These are phyloP conservation scores for Rhinocladiella similis DNA, from an alignment of 2,329 filamentous ascomycete genomes.

Conservation along the genomic window DNA sequence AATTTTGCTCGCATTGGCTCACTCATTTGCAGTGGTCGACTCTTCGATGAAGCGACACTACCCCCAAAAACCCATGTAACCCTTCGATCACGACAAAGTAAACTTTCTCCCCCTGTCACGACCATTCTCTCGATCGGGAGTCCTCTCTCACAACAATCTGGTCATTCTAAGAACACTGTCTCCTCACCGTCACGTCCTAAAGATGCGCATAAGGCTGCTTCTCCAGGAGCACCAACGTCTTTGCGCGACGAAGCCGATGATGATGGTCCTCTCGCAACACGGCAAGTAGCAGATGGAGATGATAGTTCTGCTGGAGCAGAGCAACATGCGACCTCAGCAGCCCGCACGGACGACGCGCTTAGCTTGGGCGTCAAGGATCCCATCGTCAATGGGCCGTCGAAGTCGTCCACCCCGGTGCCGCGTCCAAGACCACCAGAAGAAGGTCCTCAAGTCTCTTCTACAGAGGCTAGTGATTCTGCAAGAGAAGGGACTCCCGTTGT, in stretches of 20 bases:
- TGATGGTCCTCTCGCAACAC: neutral
- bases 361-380: neutral
- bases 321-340: neutral
- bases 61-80: constrained; percentile 40
- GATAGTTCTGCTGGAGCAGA: neutral
- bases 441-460: neutral
- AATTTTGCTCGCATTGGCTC: constrained; percentile 11
- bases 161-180: neutral
- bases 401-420: neutral
- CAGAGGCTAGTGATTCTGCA: neutral
- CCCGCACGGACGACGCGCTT: too few relatives aligned
- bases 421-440: neutral
- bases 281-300: neutral
- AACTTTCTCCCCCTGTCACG: constrained; percentile 29
- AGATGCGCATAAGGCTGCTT: neutral
- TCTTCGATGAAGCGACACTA: constrained; percentile 58
- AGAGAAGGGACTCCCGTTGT: neutral
- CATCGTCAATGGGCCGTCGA: neutral
- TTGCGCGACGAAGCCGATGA: neutral
- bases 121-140: neutral
- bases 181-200: constrained; percentile 6
- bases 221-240: neutral
- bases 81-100: constrained; percentile 22
- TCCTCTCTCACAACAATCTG: constrained; percentile 1
- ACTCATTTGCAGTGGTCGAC: constrained; percentile 49